A percentile compares a stretch with the other conserved stretches of the same genome.
phyloP scores from a whole-genome alignment of 768 basidiomycete genomes.

The Mrakia blollopis region DNA sequence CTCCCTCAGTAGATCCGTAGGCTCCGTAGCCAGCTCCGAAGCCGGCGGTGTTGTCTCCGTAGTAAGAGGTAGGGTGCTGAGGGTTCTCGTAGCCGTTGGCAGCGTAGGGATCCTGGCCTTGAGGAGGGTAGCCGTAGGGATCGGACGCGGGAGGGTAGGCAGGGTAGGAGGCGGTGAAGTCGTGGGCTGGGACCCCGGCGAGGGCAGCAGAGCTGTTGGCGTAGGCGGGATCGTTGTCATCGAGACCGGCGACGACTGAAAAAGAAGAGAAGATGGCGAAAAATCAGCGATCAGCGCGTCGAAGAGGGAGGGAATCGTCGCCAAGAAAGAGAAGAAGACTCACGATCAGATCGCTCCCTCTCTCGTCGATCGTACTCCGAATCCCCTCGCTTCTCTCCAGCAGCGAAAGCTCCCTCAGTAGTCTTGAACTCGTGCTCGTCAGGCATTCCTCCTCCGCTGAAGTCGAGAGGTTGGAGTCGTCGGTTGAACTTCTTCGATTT shows the following conservation, averaged over 20 bases:
- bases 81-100: not conserved
- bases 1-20: constrained; percentile 13
- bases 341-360: constrained; percentile 20
- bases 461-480: constrained; percentile 24
- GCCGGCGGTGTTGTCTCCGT: constrained; percentile 20
- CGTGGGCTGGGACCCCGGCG: not conserved
- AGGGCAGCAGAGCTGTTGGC: not conserved
- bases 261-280: not conserved
- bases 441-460: constrained; percentile 11
- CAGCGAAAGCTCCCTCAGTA: constrained; percentile 23
- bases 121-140: constrained; percentile 11
- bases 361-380: constrained; percentile 22
- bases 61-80: not conserved
- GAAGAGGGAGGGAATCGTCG: not conserved
- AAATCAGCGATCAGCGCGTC: no score
- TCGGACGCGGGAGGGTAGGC: constrained; percentile 12
- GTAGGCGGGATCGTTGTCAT: constrained; percentile 5
- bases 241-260: constrained; percentile 3
- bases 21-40: constrained; percentile 21
- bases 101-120: not conserved
- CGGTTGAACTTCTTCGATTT: constrained; percentile 3
- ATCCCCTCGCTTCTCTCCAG: constrained; percentile 15
- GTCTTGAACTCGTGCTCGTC: constrained; percentile 31
- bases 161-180: not conserved
- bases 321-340: not conserved